Evolutionary conservation across 148 eudicot genomes (phyloP), one percentile per base, ranked within the genome.

Genomic region (Vaccinium darrowii): DNA sequence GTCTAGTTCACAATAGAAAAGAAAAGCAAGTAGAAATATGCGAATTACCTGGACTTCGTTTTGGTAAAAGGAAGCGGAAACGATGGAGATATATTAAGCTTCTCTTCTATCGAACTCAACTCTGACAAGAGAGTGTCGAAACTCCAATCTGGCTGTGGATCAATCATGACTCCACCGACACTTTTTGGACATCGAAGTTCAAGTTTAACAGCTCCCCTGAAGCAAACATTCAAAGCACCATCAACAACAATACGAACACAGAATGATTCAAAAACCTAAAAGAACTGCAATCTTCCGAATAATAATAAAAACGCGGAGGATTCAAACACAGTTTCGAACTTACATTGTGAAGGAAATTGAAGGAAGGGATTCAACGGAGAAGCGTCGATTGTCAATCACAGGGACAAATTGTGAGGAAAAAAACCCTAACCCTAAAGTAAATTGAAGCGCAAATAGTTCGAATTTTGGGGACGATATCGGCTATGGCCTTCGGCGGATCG

Each of bases 91-190:
- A 56, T 71, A 79, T 63, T 87, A 5, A 91, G 89, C 87, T 88
- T 93, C 8, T 91, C 74, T 74, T 94, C 94, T 43, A 95, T 86
- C 10, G 92, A 85, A 83, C 85, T 87, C 58, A 94, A 86, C 90
- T 96, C 98, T 1, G 88, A 82, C 65, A 93, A 81, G 52, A 96
- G 91, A 69, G 84, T 81, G 57, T 92, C 90, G 51, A 96, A 91
- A 84, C 90, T 93, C 98, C 98, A 94, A 88, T 91, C 93, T 3
- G 96, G 96, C 75, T 94, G 91, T 1, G 98, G 98, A 73, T 96
- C 98, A 50, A 91, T 86, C 3, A 91, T 85, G 51, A 94, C 47
- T 10, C 93, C 93, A 36, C 90, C 86, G 1, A 91, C 92, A 71
- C 57, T 84, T 78, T 83, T 84, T 3, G 93, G 90, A 80, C 88